A percentile compares a stretch with the other conserved stretches of the same genome.
These are phyloP conservation scores for Neurospora sp. DNA, from an alignment of 495 filamentous ascomycete genomes.

Conservation along the genomic window DNA sequence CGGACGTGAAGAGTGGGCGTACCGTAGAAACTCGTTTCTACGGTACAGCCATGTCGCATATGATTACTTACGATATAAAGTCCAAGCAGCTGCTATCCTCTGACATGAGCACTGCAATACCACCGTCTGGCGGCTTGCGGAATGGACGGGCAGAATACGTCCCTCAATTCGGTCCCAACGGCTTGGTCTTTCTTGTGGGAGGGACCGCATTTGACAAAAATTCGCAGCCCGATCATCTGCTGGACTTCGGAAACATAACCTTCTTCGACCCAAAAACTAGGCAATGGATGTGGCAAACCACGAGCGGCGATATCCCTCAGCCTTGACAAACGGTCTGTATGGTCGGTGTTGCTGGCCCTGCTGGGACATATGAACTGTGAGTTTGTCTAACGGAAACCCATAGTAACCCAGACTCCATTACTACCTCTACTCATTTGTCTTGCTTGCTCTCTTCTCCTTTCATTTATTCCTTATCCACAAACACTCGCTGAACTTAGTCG, in stretches of 20 bases:
- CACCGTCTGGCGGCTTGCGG: background rate
- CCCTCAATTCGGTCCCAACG: background rate
- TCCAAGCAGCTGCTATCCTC: background rate
- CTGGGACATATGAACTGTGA: background rate
- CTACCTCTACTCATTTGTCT: too few species aligned
- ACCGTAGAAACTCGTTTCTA: too few species aligned
- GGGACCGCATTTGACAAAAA: background rate
- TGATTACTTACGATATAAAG: background rate
- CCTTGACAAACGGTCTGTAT: background rate
- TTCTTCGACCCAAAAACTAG: background rate
- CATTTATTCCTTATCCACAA: background rate
- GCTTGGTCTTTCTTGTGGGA: background rate
- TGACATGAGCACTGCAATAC: background rate
- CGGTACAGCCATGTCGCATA: background rate
- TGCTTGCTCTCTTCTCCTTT: background rate
- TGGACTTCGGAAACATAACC: background rate
- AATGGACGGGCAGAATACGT: background rate
- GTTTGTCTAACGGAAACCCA: background rate
- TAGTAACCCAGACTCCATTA: too few species aligned
- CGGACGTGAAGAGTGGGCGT: too few species aligned
- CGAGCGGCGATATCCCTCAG: background rate
- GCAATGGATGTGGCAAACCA: background rate
- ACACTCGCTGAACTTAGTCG: background rate
- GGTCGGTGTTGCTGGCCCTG: background rate
- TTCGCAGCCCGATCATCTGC: background rate